A percentile compares a stretch with the other conserved stretches of the same genome.
These are phyloP conservation scores for Saturnispora sekii DNA, from an alignment of 805 yeast species.

Conservation along the genomic window DNA sequence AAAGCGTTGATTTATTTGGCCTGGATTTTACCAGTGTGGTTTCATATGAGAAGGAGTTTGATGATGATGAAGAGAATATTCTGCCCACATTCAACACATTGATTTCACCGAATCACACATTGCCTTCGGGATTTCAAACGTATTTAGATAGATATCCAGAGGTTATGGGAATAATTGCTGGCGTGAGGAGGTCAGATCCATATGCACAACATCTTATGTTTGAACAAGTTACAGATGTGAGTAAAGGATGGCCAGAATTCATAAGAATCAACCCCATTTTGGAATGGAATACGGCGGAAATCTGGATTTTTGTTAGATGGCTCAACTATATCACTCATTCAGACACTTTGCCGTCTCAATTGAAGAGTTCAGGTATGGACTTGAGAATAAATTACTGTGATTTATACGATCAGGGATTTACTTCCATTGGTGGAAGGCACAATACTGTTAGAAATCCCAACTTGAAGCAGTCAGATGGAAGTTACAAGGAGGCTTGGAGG, in stretches of 20 bases:
- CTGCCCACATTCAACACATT: background rate
- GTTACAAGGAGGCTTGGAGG: slow-evolving; percentile 44
- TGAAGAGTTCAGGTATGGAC: slow-evolving; percentile 28
- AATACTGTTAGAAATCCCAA: slow-evolving; percentile 68
- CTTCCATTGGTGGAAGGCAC: slow-evolving; percentile 76
- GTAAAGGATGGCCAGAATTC: slow-evolving; percentile 87
- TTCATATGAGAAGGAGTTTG: slow-evolving; percentile 2
- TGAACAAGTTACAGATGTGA: slow-evolving; percentile 69
- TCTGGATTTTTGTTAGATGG: slow-evolving; percentile 60
- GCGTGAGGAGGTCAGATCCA: slow-evolving; percentile 84
- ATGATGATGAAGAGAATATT: background rate
- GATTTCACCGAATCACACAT: slow-evolving; percentile 27
- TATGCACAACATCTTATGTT: slow-evolving; percentile 50
- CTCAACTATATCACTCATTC: slow-evolving; percentile 35
- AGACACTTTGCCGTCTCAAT: background rate
- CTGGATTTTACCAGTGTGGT: slow-evolving; percentile 32
- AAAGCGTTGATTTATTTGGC: slow-evolving; percentile 44
- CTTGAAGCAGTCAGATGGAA: slow-evolving; percentile 21
- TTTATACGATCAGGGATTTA: slow-evolving; percentile 76
- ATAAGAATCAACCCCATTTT: slow-evolving; percentile 79
- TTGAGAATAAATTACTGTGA: slow-evolving; percentile 42
- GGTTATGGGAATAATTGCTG: slow-evolving; percentile 73
- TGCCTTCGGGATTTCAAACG: slow-evolving; percentile 49
- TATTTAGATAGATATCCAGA: slow-evolving; percentile 45
- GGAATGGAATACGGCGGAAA: slow-evolving; percentile 74